Evolutionary conservation across 106 monocot genomes (phyloP).

Genomic region (Cymbidium sinense): DNA sequence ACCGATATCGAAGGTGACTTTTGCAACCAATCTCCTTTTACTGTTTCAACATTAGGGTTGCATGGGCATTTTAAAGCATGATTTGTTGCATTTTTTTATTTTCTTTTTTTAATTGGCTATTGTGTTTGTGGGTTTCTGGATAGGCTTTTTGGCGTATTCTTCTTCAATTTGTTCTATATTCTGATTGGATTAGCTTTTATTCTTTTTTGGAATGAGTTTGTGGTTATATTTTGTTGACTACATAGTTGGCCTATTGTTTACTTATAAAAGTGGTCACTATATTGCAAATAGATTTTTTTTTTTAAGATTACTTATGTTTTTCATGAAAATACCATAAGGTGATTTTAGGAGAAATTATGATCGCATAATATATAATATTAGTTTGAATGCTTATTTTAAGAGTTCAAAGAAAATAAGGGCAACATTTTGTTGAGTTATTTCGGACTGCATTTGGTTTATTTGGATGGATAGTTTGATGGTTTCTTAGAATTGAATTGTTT

Average conservation of each 20-base stretch:
- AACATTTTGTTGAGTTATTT: no score
- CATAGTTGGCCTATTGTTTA: background rate
- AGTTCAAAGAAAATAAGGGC: no score
- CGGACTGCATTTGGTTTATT: no score
- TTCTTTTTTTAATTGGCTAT: background rate
- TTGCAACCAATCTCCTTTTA: background rate
- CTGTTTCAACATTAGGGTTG: background rate
- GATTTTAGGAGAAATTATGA: no score
- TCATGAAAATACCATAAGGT: no score
- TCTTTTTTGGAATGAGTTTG: background rate
- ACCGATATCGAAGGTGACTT: conserved; percentile 48
- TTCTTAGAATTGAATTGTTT: no score
- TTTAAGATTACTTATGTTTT: background rate
- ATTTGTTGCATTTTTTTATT: background rate
- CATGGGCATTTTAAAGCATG: background rate
- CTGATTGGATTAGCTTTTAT: no score
- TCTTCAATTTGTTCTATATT: no score
- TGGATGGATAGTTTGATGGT: no score
- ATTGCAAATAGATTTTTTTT: background rate
- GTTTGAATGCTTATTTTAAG: no score
- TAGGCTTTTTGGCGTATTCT: background rate
- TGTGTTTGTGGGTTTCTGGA: background rate
- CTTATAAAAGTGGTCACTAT: background rate
- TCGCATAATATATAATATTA: no score
- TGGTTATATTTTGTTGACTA: background rate